Evolutionary conservation across 208 protist genomes (phyloP), one percentile per base, ranked within the genome.

Genomic region (Acanthamoeba royreba): DNA sequence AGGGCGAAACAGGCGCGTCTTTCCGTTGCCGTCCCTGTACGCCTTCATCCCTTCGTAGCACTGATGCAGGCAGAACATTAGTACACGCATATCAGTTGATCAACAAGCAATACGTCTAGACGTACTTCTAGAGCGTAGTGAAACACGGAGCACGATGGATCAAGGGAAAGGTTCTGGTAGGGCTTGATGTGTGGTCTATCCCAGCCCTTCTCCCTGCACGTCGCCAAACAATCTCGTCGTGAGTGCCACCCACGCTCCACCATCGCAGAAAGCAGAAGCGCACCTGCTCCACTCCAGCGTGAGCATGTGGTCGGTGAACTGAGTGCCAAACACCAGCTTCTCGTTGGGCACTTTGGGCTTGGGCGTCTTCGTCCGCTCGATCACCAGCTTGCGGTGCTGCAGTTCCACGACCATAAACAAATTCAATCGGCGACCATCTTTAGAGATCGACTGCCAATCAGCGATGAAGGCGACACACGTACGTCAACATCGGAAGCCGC

Each of bases 11-110:
- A 99, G 95, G 61, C 98, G 97, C 22, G 99, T 85, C 28, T 97
- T 94, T 63, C 98, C 98, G 19, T 99, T 96, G 35, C 8, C 28
- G 72, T 98, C 97, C 45, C 97, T 97, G 96, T 99, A 99, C 40
- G 98, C 99, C 96, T 99, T 99, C 96, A 99, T 97, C 45, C 99
- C 99, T 95, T 99, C 99, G 94, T 99, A 99, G 97, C 98, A 99
- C 95, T 95, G 22, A 88, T 88, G 17, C n/a, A 83, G 4, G 31
- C 17, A n/a, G 3, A 33, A 40, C 25, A 47, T 13, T 22, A 86
- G 91, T 61, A 66, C 35, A n/a, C 83, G 47, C 22, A 42, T n/a
- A n/a, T 28, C 92, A 13, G n/a, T 11, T 63, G 33, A 25, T 19
- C 28, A 52, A 35, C 25, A 55, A 9, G 33, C 74, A 7, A 55